Percentiles rank a stretch among this genome's conserved stretches.
phyloP scores from a whole-genome alignment of 2,329 filamentous ascomycete genomes.

The Trichoderma sp. region DNA sequence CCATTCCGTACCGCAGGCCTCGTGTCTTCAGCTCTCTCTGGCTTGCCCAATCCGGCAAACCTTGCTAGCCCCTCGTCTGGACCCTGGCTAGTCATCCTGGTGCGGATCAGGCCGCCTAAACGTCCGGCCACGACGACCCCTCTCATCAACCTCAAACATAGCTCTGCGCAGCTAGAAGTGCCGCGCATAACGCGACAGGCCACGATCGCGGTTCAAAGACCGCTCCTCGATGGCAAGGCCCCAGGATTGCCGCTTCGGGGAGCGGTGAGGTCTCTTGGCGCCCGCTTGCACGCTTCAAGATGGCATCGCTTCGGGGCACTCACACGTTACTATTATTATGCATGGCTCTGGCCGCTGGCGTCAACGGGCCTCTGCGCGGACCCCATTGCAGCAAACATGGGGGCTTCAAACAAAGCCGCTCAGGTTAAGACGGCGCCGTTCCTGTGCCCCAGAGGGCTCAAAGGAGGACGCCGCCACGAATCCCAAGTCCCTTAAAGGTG shows the following conservation, averaged over 20 bases:
- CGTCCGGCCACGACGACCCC: constrained; percentile 28
- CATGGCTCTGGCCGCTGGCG: not conserved
- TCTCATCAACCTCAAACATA: constrained; percentile 58
- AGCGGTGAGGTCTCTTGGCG: constrained; percentile 16
- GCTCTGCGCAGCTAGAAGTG: constrained; percentile 16
- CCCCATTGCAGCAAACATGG: constrained; percentile 15
- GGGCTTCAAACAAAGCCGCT: not conserved
- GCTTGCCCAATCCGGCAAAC: constrained; percentile 15
- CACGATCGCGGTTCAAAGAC: constrained; percentile 1
- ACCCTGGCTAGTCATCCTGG: constrained; percentile 16
- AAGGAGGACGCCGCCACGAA: constrained; percentile 4
- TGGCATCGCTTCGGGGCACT: not conserved
- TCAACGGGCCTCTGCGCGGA: constrained; percentile 13
- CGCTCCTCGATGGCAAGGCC: constrained; percentile 7
- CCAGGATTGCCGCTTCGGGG: constrained; percentile 11
- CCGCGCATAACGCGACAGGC: constrained; percentile 17
- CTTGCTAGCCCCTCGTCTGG: constrained; percentile 15
- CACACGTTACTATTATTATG: constrained; percentile 11
- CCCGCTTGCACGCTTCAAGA: not conserved
- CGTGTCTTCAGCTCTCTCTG: not conserved
- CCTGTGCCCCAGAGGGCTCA: constrained; percentile 2
- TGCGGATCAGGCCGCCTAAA: constrained; percentile 23
- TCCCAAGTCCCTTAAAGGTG: constrained; percentile 7
- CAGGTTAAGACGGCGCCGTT: not conserved
- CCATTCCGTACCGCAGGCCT: not conserved